phyloP scores from a whole-genome alignment of 2,329 filamentous ascomycete species.

The Chaetomiaceae sp. region DNA sequence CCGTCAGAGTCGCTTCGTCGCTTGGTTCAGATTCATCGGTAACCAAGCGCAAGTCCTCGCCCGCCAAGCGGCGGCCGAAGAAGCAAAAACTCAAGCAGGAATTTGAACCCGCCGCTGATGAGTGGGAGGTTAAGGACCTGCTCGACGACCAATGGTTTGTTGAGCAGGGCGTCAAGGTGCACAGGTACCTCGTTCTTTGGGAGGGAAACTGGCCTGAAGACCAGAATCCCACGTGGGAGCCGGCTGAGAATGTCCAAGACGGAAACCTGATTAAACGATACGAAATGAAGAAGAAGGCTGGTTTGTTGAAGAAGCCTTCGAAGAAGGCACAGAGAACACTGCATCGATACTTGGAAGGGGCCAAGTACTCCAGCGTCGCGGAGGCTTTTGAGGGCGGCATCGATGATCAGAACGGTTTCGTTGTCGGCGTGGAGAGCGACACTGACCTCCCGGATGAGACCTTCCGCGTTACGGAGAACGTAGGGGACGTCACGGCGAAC shows the following conservation, averaged over 20 bases:
- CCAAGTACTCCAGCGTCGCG: constrained; percentile 24
- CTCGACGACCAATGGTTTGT: constrained; percentile 34
- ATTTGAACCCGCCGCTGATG: constrained; percentile 20
- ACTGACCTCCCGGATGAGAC: constrained; percentile 15
- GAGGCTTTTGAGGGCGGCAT: constrained; percentile 28
- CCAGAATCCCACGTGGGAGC: constrained; percentile 56
- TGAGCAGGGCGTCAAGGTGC: constrained; percentile 35
- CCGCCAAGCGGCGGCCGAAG: neutral
- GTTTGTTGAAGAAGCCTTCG: constrained; percentile 13
- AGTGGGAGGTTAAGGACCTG: constrained; percentile 26
- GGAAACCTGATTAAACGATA: constrained; percentile 39
- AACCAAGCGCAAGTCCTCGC: constrained; percentile 8
- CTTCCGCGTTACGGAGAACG: constrained; percentile 15
- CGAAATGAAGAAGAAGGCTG: constrained; percentile 29
- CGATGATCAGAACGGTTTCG: constrained; percentile 9
- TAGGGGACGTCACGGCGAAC: neutral
- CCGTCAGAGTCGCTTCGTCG: neutral
- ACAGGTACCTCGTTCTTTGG: constrained; percentile 52
- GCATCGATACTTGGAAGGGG: constrained; percentile 15
- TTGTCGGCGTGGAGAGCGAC: constrained; percentile 8
- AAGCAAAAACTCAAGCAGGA: constrained; percentile 8
- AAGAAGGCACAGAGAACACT: constrained; percentile 16
- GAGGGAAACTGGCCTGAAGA: constrained; percentile 51
- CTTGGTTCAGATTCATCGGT: neutral
- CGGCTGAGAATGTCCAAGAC: constrained; percentile 45